Evolutionary conservation across 495 filamentous ascomycete genomes (phyloP), one percentile per base, ranked within the genome.

Genomic region (Aspergillus biplanus): DNA sequence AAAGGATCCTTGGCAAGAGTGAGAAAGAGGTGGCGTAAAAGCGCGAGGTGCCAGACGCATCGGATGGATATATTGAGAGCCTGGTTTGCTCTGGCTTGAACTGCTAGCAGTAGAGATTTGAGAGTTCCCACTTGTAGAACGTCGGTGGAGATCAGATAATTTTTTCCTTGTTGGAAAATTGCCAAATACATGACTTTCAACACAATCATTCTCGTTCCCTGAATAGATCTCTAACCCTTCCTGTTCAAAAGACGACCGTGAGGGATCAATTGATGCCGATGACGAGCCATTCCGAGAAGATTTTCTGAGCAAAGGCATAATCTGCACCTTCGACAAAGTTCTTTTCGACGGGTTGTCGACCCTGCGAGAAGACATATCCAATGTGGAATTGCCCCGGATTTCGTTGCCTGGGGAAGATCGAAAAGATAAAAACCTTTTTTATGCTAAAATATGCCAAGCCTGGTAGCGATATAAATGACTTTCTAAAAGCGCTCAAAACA

Each of bases 291-390:
- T 80, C 8, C 75, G 77, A 18, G 84, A 81, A 48, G 82, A 70
- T 63, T 84, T 87, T 32, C 82, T 81, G n/a, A 86, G 68, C 18
- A 87, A 77, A 9, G 85, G 85, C 66, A 87, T 88, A 63, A 83
- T 82, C 64, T 85, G 82, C 0, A 77, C 73, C 44, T 78, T 76
- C 59, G 71, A 56, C 42, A 70, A 76, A 55, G 63, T 61, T 46
- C 50, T 54, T 63, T 73, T 74, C 16, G 74, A 67, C 21, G 73
- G 59, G 21, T 63, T 56, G 34, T 66, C 48, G 37, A 42, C 32
- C 16, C 31, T 59, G 8, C 35, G 12, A 42, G 59, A 48, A 56
- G 59, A 33, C 53, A 59, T 46, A 33, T 72, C 71, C 33, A 71
- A 68, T 16, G 62, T 57, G 33, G 49, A 59, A 57, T 9, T 33